Percentiles rank a stretch among this genome's conserved stretches.
Conservation (phyloP, 208 protist genomes). For the Wallacemonas sp. region DNA sequence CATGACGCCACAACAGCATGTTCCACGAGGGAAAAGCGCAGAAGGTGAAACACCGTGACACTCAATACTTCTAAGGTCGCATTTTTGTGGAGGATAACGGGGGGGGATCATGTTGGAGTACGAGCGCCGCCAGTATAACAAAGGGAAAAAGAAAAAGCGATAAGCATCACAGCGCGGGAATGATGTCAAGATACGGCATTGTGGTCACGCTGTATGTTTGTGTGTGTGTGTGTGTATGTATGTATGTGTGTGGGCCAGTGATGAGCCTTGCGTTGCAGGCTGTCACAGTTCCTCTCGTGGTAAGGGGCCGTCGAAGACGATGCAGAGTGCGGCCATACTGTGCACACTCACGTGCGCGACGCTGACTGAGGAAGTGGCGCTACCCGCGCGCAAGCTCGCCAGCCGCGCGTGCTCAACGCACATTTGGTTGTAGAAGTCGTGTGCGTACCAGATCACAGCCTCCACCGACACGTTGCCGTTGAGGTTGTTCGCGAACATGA, state of each 20-base stretch:
- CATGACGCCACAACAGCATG: too few species aligned
- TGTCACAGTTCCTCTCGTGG: slow-evolving; percentile 1
- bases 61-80: too few species aligned
- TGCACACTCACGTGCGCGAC: neutral
- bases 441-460: slow-evolving; percentile 51
- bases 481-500: slow-evolving; percentile 68
- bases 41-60: too few species aligned
- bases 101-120: too few species aligned
- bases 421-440: slow-evolving; percentile 69
- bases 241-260: neutral
- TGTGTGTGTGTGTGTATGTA: neutral
- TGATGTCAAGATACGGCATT: too few species aligned
- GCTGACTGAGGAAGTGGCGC: neutral
- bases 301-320: slow-evolving; percentile 2
- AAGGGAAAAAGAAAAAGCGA: too few species aligned
- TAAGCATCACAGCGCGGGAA: too few species aligned
- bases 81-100: too few species aligned
- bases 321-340: slow-evolving; percentile 2
- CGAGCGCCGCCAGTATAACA: too few species aligned
- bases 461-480: slow-evolving; percentile 38
- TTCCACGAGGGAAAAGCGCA: too few species aligned
- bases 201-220: too few species aligned
- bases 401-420: slow-evolving; percentile 28
- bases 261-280: neutral
- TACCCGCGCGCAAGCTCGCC: neutral